Base-by-base conservation (phyloP, 257 asterid genomes). In the Solanum pennellii region DNA sequence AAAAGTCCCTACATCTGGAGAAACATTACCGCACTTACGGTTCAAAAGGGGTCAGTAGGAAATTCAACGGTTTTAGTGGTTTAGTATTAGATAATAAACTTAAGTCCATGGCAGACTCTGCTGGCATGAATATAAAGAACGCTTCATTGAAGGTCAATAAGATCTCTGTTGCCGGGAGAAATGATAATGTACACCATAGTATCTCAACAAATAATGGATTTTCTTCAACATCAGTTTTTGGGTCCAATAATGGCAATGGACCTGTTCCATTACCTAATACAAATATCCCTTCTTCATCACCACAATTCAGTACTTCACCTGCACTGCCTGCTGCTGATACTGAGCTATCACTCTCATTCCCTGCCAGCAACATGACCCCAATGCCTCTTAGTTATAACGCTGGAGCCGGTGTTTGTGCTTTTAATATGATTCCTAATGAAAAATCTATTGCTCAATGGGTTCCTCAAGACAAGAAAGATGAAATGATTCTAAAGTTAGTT, bases 301-400 rank as follows among this genome's bases (percentile, higher is more conserved):
- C 92, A 39, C 71, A 90, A 1, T 84, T 74, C 83, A 88, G 87
- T 31, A 23, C 90, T 71, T 65, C 91, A 76, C 91, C 91, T 86
- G 84, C 95, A 14, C 86, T 94, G 71, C 89, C 98, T n/a, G 92
- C 88, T 87, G 94, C 99, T 74, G 98, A 93, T 87, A 94, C 98
- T 0, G 98, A 95, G 92, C 97, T 95, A 42, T 97, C 98, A 49
- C 98, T 97, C 73, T 94, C 98, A 1, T 91, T 94, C 65, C 98
- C 98, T 77, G 89, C 96, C 84, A 92, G 86, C 86, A 62, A 88
- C 88, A 89, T 90, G 18, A 90, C 91, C 86, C 93, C 96, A 45
- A 86, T 86, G 90, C 95, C 96, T n/a, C 87, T 92, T 83, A 91
- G 92, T 88, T 91, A 86, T 87, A 91, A 87, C 10, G 74, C 88